phyloP scores from a whole-genome alignment of 805 yeast genomes.

The Ogataea nakhonphanomensis region DNA sequence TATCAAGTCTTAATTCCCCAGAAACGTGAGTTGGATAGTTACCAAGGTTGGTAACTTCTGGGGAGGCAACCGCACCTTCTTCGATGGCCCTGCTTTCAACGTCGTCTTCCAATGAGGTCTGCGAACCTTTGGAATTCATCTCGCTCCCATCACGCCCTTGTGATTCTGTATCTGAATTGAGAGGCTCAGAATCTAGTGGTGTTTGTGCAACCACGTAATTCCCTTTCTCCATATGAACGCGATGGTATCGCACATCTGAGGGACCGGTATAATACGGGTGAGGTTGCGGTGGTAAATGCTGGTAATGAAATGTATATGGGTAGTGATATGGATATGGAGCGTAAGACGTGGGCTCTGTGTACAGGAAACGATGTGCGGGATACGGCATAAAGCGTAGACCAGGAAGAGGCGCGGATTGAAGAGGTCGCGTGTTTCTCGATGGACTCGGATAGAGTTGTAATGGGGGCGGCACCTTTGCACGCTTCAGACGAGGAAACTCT shows the following conservation, averaged over 20 bases:
- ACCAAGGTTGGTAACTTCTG: not conserved
- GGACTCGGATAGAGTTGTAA: conserved; percentile 11
- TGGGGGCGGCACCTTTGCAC: conserved; percentile 26
- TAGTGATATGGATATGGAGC: conserved; percentile 1
- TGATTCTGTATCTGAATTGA: not conserved
- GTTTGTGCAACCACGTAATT: conserved; percentile 8
- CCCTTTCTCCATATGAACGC: conserved; percentile 7
- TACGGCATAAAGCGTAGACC: conserved; percentile 2
- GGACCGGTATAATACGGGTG: conserved; percentile 1
- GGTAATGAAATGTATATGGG: not conserved
- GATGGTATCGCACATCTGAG: conserved; percentile 6
- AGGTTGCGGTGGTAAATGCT: not conserved
- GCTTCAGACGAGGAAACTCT: conserved; percentile 11
- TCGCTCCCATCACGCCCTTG: not conserved
- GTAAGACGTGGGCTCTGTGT: not conserved
- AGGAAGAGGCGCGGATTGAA: conserved; percentile 18
- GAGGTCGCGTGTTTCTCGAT: conserved; percentile 7
- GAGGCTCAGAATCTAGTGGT: not conserved
- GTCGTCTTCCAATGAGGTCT: conserved; percentile 9
- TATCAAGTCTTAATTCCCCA: conserved; percentile 22
- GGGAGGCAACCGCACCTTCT: conserved; percentile 20
- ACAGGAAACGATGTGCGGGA: conserved; percentile 1
- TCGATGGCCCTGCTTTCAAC: conserved; percentile 25
- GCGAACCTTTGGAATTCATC: conserved; percentile 11
- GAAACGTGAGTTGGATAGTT: conserved; percentile 4